Percentiles rank a stretch among this genome's conserved stretches.
These are phyloP conservation scores for Leccinum longicurvipes DNA, from an alignment of 768 basidiomycete species.

Conservation along the genomic window DNA sequence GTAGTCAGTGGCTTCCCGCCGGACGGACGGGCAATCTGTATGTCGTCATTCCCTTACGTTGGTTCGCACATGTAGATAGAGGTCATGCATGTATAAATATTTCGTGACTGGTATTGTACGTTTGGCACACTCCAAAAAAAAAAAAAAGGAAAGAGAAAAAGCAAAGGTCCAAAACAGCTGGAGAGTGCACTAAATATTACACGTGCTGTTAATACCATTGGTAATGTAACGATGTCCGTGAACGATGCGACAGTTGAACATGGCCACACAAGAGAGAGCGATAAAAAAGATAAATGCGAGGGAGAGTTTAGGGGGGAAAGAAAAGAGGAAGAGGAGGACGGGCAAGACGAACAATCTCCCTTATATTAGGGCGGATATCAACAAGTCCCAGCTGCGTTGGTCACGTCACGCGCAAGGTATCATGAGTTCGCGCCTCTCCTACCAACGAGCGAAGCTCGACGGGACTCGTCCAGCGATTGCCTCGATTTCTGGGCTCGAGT, in stretches of 20 bases:
- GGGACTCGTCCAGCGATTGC: conserved; percentile 30
- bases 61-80: not conserved
- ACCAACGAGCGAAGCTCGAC: conserved; percentile 28
- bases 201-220: conserved; percentile 21
- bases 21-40: not conserved
- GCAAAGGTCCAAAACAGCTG: conserved; percentile 18
- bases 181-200: conserved; percentile 26
- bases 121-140: conserved; percentile 16
- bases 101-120: conserved; percentile 16
- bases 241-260: conserved; percentile 23
- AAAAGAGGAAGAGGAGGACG: not conserved
- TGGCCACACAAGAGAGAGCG: conserved; percentile 7
- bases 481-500: conserved; percentile 22
- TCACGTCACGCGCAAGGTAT: conserved; percentile 1
- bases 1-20: not conserved
- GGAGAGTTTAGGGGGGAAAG: not conserved
- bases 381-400: conserved; percentile 5
- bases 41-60: not conserved
- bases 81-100: conserved; percentile 18
- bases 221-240: conserved; percentile 25
- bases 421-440: conserved; percentile 28
- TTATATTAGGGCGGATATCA: conserved; percentile 15
- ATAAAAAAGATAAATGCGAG: not conserved
- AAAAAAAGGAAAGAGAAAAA: not conserved
- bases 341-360: conserved; percentile 1